A percentile compares a stretch with the other conserved stretches of the same genome.
phyloP scores from a whole-genome alignment of 306 rosid species.

The Corylus avellana region DNA sequence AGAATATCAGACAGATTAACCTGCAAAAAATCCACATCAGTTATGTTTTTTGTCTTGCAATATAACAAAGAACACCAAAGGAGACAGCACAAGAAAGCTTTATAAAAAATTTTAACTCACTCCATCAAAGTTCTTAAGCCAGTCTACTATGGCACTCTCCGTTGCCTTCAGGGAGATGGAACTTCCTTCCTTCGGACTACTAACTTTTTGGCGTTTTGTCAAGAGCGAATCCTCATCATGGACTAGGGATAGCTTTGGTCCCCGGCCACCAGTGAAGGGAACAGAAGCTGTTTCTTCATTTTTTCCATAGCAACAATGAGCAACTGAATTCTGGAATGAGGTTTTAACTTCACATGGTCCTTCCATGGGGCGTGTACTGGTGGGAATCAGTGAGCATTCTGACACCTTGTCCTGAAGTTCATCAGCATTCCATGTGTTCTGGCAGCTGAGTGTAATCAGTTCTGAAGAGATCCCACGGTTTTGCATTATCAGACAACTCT shows the following conservation, averaged over 20 bases:
- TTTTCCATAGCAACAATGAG: slow-evolving; percentile 9
- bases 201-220: slow-evolving; percentile 56
- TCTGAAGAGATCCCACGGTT: slow-evolving; percentile 49
- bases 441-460: slow-evolving; percentile 24
- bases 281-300: slow-evolving; percentile 31
- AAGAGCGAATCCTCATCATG: slow-evolving; percentile 33
- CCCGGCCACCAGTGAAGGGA: slow-evolving; percentile 34
- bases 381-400: slow-evolving; percentile 28
- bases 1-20: slow-evolving; percentile 48
- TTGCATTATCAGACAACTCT: slow-evolving; percentile 55
- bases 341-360: slow-evolving; percentile 23
- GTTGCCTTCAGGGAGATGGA: slow-evolving; percentile 49
- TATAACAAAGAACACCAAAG: neutral
- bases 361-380: slow-evolving; percentile 15
- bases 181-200: slow-evolving; percentile 36
- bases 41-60: neutral
- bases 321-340: slow-evolving; percentile 13
- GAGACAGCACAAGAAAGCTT: slow-evolving; percentile 10
- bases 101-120: slow-evolving; percentile 36
- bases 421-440: slow-evolving; percentile 28
- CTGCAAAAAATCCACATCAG: slow-evolving; percentile 52
- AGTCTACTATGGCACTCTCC: slow-evolving; percentile 58
- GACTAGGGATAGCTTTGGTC: slow-evolving; percentile 24
- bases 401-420: slow-evolving; percentile 29
- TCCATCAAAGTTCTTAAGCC: slow-evolving; percentile 61